phyloP scores from a whole-genome alignment of 73 alveolate genomes.

The Tetrahymena borealis region DNA sequence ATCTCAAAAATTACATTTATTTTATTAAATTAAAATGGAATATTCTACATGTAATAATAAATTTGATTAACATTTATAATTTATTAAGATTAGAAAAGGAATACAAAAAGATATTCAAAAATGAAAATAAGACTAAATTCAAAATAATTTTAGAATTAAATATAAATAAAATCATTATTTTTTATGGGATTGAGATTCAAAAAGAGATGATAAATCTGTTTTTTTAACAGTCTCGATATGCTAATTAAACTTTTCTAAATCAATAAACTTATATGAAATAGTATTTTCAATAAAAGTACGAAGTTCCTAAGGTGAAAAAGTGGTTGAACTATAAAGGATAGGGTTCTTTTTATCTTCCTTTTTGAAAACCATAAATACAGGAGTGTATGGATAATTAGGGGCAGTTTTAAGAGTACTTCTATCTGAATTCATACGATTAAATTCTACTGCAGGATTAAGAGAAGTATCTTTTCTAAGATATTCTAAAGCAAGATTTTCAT shows the following conservation, averaged over 20 bases:
- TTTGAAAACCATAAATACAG: conserved; percentile 34
- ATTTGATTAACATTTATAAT: no score
- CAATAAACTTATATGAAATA: background rate
- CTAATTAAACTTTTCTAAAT: background rate
- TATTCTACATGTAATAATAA: no score
- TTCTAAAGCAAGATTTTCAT: conserved; percentile 34
- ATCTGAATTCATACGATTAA: conserved; percentile 28
- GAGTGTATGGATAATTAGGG: conserved; percentile 21
- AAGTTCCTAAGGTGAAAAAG: background rate
- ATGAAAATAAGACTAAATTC: no score
- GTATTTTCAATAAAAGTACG: background rate
- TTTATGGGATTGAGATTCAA: background rate
- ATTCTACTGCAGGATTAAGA: background rate
- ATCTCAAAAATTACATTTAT: no score
- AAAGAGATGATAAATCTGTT: background rate
- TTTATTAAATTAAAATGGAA: no score
- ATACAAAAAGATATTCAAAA: no score
- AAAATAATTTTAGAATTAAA: background rate
- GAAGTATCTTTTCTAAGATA: background rate
- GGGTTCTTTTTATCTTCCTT: conserved; percentile 18
- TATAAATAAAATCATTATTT: background rate
- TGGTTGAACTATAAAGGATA: conserved; percentile 4
- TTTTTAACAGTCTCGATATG: background rate
- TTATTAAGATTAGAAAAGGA: no score
- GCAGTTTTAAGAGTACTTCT: conserved; percentile 4